phyloP scores from a whole-genome alignment of 75 land plant species.

The Pinus albicaulis region DNA sequence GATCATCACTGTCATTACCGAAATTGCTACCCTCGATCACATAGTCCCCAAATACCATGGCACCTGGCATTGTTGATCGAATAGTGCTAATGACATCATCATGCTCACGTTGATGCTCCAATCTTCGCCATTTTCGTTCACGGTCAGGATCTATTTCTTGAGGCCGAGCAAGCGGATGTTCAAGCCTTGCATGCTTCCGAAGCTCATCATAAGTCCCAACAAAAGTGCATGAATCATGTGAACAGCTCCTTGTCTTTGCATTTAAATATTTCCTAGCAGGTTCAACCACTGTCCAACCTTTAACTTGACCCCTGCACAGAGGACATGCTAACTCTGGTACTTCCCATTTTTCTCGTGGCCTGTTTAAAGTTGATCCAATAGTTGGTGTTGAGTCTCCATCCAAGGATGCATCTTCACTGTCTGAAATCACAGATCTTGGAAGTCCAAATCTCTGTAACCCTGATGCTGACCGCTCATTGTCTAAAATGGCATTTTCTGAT shows the following conservation, averaged over 20 bases:
- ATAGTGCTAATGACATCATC: conserved; percentile 78
- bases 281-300: conserved; percentile 77
- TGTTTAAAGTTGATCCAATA: conserved; percentile 6
- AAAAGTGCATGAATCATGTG: conserved; percentile 72
- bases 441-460: conserved; percentile 7
- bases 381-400: conserved; percentile 8
- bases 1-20: conserved; percentile 19
- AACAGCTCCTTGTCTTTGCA: conserved; percentile 65
- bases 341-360: conserved; percentile 32
- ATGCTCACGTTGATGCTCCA: conserved; percentile 65
- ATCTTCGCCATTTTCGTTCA: conserved; percentile 62
- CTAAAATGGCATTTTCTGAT: neutral
- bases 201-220: conserved; percentile 68
- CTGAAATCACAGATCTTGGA: conserved; percentile 1
- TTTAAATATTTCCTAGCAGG: conserved; percentile 67
- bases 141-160: conserved; percentile 67
- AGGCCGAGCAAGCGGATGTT: conserved; percentile 66
- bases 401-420: conserved; percentile 17
- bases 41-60: conserved; percentile 71
- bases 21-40: conserved; percentile 54
- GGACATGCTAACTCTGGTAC: conserved; percentile 59
- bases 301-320: conserved; percentile 81
- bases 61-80: conserved; percentile 69
- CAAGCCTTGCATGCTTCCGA: conserved; percentile 53
- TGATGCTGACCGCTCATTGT: conserved; percentile 1